Evolutionary conservation across 2,329 filamentous ascomycete species (phyloP).

Genomic region (Cercospora canescens): DNA sequence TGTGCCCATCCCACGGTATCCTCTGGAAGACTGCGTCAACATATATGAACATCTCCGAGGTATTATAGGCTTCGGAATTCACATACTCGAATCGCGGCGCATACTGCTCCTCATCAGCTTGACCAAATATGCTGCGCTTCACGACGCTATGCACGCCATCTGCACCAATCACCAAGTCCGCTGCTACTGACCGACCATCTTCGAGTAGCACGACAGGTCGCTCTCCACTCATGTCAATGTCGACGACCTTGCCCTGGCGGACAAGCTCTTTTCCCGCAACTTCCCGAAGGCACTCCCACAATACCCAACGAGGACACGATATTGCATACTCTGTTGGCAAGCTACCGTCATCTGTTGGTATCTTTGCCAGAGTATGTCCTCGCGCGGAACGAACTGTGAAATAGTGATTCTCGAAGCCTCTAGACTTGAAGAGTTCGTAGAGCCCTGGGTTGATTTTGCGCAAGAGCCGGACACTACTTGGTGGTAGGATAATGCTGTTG

Average conservation of each 20-base stretch:
- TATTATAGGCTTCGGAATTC: too few relatives aligned
- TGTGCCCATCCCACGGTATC: slow-evolving; percentile 1
- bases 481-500: slow-evolving; percentile 10
- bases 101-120: slow-evolving; percentile 35
- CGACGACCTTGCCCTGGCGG: slow-evolving; percentile 8
- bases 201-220: slow-evolving; percentile 6
- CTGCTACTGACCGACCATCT: slow-evolving; percentile 13
- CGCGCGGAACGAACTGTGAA: slow-evolving; percentile 9
- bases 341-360: neutral
- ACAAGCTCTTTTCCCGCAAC: neutral
- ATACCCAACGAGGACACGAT: slow-evolving; percentile 6
- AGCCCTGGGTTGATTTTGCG: neutral
- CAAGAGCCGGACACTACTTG: slow-evolving; percentile 6
- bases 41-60: too few relatives aligned
- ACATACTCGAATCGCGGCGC: slow-evolving; percentile 26
- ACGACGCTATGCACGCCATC: slow-evolving; percentile 25
- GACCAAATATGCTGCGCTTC: slow-evolving; percentile 39
- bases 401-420: slow-evolving; percentile 7
- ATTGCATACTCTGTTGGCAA: neutral
- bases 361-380: slow-evolving; percentile 3
- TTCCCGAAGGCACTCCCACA: slow-evolving; percentile 10
- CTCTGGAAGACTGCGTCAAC: slow-evolving; percentile 12
- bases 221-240: neutral
- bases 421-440: slow-evolving; percentile 3
- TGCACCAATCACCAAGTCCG: slow-evolving; percentile 23